phyloP scores from a whole-genome alignment of 768 basidiomycete genomes.

The Naganishia onofrii region DNA sequence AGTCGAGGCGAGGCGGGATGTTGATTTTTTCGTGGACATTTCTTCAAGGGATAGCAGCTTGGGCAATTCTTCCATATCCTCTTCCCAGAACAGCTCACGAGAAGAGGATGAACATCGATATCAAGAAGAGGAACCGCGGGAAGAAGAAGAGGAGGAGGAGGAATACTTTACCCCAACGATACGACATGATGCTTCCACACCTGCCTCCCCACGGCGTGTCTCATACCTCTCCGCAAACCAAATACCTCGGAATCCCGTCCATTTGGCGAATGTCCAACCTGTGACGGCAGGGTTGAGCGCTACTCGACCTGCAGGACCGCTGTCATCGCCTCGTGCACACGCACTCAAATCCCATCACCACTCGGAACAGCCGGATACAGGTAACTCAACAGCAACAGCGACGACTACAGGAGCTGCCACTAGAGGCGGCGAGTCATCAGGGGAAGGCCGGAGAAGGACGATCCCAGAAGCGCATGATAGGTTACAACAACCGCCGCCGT shows the following conservation, averaged over 20 bases:
- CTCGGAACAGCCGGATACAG: not conserved
- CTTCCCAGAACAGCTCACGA: too few species aligned
- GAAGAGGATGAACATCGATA: too few species aligned
- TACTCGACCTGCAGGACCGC: conserved; percentile 16
- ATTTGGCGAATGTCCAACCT: not conserved
- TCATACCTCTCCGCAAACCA: not conserved
- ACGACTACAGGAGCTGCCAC: not conserved
- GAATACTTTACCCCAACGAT: conserved; percentile 51
- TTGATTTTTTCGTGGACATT: conserved; percentile 44
- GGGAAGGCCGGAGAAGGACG: too few species aligned
- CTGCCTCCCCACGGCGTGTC: not conserved
- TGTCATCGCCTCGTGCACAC: not conserved
- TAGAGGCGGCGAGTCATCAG: not conserved
- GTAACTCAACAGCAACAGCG: not conserved
- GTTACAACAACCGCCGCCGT: conserved; percentile 43
- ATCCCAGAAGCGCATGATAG: too few species aligned
- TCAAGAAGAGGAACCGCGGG: not conserved
- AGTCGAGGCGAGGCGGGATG: conserved; percentile 42
- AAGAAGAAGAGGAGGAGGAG: conserved; percentile 32
- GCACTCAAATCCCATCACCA: not conserved
- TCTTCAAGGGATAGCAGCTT: too few species aligned
- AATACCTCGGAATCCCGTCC: not conserved
- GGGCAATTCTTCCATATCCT: too few species aligned
- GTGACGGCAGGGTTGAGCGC: conserved; percentile 21
- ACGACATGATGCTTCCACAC: not conserved